These are phyloP conservation scores for Plasmodium ovale DNA, from an alignment of 169 alveolate species.

Conservation along the genomic window DNA sequence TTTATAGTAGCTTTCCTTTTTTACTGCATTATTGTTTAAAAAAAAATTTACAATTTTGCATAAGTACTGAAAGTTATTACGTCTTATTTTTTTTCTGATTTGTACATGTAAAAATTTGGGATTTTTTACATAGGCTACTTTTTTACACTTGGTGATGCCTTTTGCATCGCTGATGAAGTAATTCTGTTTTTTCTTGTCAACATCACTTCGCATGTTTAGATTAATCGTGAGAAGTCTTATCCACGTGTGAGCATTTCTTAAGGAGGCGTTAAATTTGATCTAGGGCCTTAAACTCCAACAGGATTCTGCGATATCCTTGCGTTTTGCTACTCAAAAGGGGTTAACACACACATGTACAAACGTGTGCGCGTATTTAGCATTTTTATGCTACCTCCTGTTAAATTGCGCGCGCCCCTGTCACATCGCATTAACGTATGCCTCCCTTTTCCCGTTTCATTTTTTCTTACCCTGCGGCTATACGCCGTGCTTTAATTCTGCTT, in stretches of 20 bases:
- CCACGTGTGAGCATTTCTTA: too few species aligned
- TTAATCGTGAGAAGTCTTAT: too few species aligned
- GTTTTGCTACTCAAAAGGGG: too few species aligned
- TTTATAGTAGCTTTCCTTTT: background rate
- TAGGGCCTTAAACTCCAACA: too few species aligned
- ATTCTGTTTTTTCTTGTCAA: background rate
- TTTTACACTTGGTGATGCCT: background rate
- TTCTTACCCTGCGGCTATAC: too few species aligned
- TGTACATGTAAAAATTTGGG: background rate
- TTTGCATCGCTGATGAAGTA: background rate
- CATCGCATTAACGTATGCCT: too few species aligned
- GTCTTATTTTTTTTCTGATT: slow-evolving; percentile 11
- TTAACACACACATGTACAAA: background rate
- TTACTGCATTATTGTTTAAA: slow-evolving; percentile 10
- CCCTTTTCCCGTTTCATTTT: too few species aligned
- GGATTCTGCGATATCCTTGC: too few species aligned
- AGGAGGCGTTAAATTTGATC: too few species aligned
- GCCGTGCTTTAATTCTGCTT: too few species aligned
- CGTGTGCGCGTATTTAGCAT: background rate
- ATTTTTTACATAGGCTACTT: background rate
- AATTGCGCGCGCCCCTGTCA: too few species aligned
- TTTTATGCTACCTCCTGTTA: too few species aligned
- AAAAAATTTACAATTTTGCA: slow-evolving; percentile 12
- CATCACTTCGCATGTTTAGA: background rate
- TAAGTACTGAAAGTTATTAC: background rate